Evolutionary conservation across 768 basidiomycete species (phyloP).

Genomic region (Mycena indigotica): DNA sequence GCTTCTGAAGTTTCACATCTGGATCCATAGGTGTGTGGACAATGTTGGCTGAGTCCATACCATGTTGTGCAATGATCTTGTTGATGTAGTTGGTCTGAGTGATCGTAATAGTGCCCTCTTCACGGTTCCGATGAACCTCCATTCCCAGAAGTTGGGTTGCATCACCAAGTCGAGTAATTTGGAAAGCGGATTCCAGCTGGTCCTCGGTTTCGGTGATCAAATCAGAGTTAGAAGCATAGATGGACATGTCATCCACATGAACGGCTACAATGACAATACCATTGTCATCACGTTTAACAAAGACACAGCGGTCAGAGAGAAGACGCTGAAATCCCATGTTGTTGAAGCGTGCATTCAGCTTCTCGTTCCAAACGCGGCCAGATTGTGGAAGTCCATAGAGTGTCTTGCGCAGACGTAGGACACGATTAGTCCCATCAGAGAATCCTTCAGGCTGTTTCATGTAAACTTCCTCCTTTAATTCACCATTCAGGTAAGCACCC

Average conservation of each 20-base stretch:
- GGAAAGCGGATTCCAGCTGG: not conserved
- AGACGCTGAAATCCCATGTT: constrained; percentile 21
- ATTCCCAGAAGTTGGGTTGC: constrained; percentile 30
- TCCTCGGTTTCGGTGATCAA: constrained; percentile 4
- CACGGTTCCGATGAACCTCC: constrained; percentile 19
- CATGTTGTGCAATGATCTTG: constrained; percentile 16
- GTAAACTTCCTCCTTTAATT: constrained; percentile 34
- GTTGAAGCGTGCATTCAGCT: constrained; percentile 21
- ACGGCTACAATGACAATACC: not conserved
- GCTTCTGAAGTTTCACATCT: constrained; percentile 1
- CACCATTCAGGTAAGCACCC: constrained; percentile 35
- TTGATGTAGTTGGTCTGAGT: constrained; percentile 27
- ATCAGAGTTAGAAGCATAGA: constrained; percentile 24
- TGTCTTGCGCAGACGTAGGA: constrained; percentile 18
- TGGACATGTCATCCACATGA: constrained; percentile 8
- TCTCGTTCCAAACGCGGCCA: constrained; percentile 33
- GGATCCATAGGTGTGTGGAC: constrained; percentile 22
- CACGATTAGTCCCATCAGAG: not conserved
- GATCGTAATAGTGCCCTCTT: constrained; percentile 20
- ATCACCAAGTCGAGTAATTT: constrained; percentile 8
- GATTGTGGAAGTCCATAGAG: constrained; percentile 40
- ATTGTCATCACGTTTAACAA: not conserved
- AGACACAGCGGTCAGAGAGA: constrained; percentile 24
- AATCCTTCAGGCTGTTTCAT: not conserved
- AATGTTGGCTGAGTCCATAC: constrained; percentile 15